phyloP scores from a whole-genome alignment of 345 rosid species.

The Triadica sebifera region DNA sequence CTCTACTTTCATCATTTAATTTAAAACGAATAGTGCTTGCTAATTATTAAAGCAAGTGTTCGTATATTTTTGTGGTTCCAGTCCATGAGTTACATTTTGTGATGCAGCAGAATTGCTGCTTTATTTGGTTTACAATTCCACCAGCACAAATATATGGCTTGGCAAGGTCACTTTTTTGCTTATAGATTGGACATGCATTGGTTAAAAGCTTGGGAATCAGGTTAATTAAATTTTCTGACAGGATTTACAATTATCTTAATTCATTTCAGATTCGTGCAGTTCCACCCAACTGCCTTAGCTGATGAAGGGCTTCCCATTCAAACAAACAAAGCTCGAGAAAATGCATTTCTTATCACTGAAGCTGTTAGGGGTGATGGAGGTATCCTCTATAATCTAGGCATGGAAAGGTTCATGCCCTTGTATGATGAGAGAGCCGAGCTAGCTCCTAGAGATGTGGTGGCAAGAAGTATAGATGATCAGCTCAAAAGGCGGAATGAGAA shows the following conservation, averaged over 20 bases:
- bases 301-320: conserved; percentile 89
- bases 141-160: neutral
- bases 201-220: neutral
- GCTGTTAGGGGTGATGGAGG: conserved; percentile 97
- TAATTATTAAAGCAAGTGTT: neutral
- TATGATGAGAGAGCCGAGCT: conserved; percentile 92
- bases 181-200: neutral
- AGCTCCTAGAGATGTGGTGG: conserved; percentile 96
- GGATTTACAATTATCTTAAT: conserved; percentile 2
- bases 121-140: neutral
- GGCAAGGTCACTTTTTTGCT: neutral
- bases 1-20: neutral
- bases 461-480: conserved; percentile 94
- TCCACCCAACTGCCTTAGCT: conserved; percentile 97
- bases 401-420: conserved; percentile 87
- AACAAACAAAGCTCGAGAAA: conserved; percentile 60
- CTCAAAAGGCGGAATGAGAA: conserved; percentile 70
- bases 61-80: neutral
- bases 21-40: neutral
- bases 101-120: neutral
- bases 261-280: conserved; percentile 80
- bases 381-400: conserved; percentile 69
- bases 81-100: neutral
- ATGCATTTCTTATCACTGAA: conserved; percentile 89
- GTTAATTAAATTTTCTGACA: conserved; percentile 7